phyloP scores from a whole-genome alignment of 2,329 filamentous ascomycete genomes.

The Ophiosphaerella narmari region DNA sequence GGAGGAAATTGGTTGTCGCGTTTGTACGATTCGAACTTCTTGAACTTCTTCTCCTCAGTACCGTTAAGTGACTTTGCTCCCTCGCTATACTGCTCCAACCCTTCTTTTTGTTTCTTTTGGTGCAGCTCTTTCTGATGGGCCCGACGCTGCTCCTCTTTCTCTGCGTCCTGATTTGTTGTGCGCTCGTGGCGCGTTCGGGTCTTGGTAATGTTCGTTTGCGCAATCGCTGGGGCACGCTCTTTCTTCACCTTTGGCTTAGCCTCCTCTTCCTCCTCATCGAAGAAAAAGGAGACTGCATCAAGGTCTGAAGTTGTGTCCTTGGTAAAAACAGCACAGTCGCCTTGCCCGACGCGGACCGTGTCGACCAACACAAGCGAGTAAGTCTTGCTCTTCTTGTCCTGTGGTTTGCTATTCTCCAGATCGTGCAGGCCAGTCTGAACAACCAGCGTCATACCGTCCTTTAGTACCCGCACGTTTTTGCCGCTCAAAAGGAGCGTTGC shows the following conservation, averaged over 20 bases:
- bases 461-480: conserved; percentile 81
- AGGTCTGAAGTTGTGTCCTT: conserved; percentile 89
- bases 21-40: conserved; percentile 99
- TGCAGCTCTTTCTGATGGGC: conserved; percentile 92
- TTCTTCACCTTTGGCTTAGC: conserved; percentile 89
- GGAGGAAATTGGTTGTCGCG: conserved; percentile 90
- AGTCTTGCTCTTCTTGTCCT: conserved; percentile 85
- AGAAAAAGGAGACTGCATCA: conserved; percentile 96
- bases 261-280: conserved; percentile 88
- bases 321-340: conserved; percentile 87
- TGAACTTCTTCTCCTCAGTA: conserved; percentile 96
- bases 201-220: conserved; percentile 93
- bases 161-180: conserved; percentile 84
- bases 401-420: conserved; percentile 81
- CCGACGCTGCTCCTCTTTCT: conserved; percentile 82
- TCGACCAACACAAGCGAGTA: conserved; percentile 93
- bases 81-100: conserved; percentile 82
- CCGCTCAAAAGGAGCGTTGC: conserved; percentile 79
- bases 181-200: conserved; percentile 91
- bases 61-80: conserved; percentile 84
- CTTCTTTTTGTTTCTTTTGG: conserved; percentile 85
- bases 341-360: conserved; percentile 82
- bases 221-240: conserved; percentile 83
- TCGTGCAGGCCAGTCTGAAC: conserved; percentile 90
- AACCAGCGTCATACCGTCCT: conserved; percentile 96